These are phyloP conservation scores for Arthroderma sp. DNA, from an alignment of 2,329 filamentous ascomycete species.

Conservation along the genomic window DNA sequence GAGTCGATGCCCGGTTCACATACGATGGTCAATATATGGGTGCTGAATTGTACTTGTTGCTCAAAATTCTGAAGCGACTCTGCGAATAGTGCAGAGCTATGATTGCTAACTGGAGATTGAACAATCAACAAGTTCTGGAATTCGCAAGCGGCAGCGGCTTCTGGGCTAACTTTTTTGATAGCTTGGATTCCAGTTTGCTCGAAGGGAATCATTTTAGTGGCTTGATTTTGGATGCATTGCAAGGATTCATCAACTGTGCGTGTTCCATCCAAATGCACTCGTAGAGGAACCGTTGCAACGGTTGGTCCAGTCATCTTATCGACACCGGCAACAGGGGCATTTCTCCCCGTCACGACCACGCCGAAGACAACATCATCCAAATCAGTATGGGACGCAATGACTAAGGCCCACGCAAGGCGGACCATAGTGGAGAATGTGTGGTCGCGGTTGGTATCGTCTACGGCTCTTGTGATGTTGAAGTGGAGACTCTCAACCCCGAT, in stretches of 20 bases:
- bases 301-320: slow-evolving; percentile 27
- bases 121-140: slow-evolving; percentile 30
- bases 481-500: too few species aligned
- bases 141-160: slow-evolving; percentile 27
- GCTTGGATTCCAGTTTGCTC: slow-evolving; percentile 36
- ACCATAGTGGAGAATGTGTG: slow-evolving; percentile 1
- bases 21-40: too few species aligned
- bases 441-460: neutral
- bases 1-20: too few species aligned
- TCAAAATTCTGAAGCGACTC: too few species aligned
- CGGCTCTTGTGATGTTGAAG: too few species aligned
- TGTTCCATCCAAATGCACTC: slow-evolving; percentile 16
- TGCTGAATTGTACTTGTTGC: too few species aligned
- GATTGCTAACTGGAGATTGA: neutral
- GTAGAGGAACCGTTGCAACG: slow-evolving; percentile 27
- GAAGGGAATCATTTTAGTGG: slow-evolving; percentile 43
- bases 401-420: slow-evolving; percentile 21
- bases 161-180: slow-evolving; percentile 39
- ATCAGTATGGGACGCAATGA: slow-evolving; percentile 21
- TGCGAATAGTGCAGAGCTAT: too few species aligned
- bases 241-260: slow-evolving; percentile 17
- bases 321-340: slow-evolving; percentile 23
- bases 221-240: slow-evolving; percentile 40
- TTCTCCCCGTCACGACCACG: slow-evolving; percentile 27
- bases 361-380: slow-evolving; percentile 28